These are phyloP conservation scores for Ottelia alismoides DNA, from an alignment of 106 monocot species.

Conservation along the genomic window DNA sequence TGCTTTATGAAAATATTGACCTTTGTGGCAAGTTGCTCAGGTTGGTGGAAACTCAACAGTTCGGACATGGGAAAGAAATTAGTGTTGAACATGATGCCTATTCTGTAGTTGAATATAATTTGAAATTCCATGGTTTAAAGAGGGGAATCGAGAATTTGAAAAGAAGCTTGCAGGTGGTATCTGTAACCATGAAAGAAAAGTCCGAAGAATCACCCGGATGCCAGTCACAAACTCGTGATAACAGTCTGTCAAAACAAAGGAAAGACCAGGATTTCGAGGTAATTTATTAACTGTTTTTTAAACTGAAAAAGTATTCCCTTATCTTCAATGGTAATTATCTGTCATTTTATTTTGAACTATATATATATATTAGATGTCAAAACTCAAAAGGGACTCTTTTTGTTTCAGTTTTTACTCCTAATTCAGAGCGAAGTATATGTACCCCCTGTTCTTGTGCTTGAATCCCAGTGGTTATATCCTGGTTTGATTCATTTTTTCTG, in stretches of 20 bases:
- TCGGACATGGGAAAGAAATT: slow-evolving; percentile 15
- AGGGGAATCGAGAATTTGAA: slow-evolving; percentile 43
- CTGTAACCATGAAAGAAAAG: slow-evolving; percentile 36
- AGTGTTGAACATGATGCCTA: slow-evolving; percentile 16
- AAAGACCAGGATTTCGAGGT: slow-evolving; percentile 23
- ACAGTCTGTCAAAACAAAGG: slow-evolving; percentile 15
- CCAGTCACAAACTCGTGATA: slow-evolving; percentile 11
- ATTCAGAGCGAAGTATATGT: no score
- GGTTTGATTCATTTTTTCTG: neutral
- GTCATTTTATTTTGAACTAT: neutral
- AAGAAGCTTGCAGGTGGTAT: slow-evolving; percentile 41
- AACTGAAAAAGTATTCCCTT: no score
- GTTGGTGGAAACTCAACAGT: slow-evolving; percentile 20
- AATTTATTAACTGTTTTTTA: slow-evolving; percentile 1
- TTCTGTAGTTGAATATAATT: slow-evolving; percentile 28
- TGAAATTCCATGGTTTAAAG: slow-evolving; percentile 51
- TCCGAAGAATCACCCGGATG: slow-evolving; percentile 15
- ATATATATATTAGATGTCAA: neutral
- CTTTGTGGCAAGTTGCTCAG: slow-evolving; percentile 39
- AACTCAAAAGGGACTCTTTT: no score
- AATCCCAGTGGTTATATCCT: no score
- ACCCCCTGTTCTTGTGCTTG: no score
- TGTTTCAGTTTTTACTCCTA: no score
- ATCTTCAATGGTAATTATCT: no score
- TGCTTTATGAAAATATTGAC: slow-evolving; percentile 42